Conservation (phyloP, 768 basidiomycete species). For the Tricholoma terreum region DNA sequence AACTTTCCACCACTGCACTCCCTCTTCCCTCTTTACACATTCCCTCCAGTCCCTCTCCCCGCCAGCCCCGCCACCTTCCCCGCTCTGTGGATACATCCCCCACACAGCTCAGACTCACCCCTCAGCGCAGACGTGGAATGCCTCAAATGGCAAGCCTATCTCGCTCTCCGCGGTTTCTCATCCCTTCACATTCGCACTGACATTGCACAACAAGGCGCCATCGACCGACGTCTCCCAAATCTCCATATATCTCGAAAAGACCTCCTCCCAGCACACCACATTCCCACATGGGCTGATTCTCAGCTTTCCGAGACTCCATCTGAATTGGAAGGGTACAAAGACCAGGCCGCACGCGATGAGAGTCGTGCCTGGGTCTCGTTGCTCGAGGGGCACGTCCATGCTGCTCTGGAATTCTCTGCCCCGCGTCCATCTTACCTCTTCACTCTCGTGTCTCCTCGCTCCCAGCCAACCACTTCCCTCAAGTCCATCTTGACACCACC, state of each 20-base stretch:
- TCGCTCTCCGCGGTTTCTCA: slow-evolving; percentile 61
- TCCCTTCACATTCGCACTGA: slow-evolving; percentile 62
- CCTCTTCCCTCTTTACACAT: slow-evolving; percentile 57
- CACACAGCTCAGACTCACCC: slow-evolving; percentile 20
- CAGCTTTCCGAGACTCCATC: slow-evolving; percentile 38
- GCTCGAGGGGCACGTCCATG: slow-evolving; percentile 74
- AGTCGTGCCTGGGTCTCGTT: slow-evolving; percentile 81
- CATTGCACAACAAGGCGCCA: slow-evolving; percentile 63
- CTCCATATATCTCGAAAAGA: slow-evolving; percentile 54
- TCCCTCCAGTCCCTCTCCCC: slow-evolving; percentile 37
- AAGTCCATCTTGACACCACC: slow-evolving; percentile 59
- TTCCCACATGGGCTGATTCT: slow-evolving; percentile 67
- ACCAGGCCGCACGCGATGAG: slow-evolving; percentile 61
- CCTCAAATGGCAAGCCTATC: slow-evolving; percentile 87
- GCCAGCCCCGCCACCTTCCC: slow-evolving; percentile 21
- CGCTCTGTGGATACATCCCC: slow-evolving; percentile 67
- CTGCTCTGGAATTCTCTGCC: slow-evolving; percentile 64
- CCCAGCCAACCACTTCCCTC: slow-evolving; percentile 32
- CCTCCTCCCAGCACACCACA: slow-evolving; percentile 62
- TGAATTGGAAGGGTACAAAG: slow-evolving; percentile 62
- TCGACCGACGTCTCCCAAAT: slow-evolving; percentile 68
- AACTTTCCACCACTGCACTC: slow-evolving; percentile 25
- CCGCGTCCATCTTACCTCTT: slow-evolving; percentile 42
- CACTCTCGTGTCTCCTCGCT: slow-evolving; percentile 37
- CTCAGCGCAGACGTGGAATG: slow-evolving; percentile 82